Base-by-base conservation (phyloP, 2,329 filamentous ascomycete genomes). In the Thermothelomyces thermophilus region DNA sequence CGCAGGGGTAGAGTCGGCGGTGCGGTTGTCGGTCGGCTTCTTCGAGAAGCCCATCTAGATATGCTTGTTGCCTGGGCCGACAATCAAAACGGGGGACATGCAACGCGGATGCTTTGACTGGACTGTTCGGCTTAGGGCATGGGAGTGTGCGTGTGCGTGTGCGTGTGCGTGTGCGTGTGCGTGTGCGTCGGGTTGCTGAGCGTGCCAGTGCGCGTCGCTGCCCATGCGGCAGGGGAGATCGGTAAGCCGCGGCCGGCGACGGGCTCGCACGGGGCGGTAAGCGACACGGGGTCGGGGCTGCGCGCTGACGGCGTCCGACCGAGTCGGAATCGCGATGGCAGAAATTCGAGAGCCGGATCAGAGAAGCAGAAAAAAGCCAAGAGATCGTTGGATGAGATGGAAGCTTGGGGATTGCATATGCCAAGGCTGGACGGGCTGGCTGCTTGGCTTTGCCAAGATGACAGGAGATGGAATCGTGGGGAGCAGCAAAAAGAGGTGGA, bases 11-110 rank as follows among this genome's bases (percentile, higher is more conserved):
- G 66, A 59, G 58, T 64, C 63, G 61, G 67, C 59, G 57, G 64
- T 62, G 62, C 66, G 65, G 62, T 66, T 50, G 39, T 50, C 43
- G 48, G 48, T 22, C 16, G 44, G 24, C 52, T 54, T 50, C 48
- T 51, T 51, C 58, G 71, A 66, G 66, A 61, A 62, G 59, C 73
- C 69, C 69, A 73, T 73, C 69, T 73, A n/a, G n/a, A n/a, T n/a
- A 73, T 68, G 67, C 67, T 62, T 57, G 51, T 36, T 56, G 45
- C 36, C 33, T 22, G 33, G 46, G 46, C 51, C 39, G 24, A 50
- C 36, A 40, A 42, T 44, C 50, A 14, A 20, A 19, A n/a, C n/a
- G n/a, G n/a, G 17, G 33, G n/a, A 16, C 19, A 24, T 36, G 33
- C 28, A 14, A 30, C 33, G 33, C 30, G 17, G 16, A 37, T 26